These are phyloP conservation scores for Sistotremastrum niveocremeum DNA, from an alignment of 768 basidiomycete genomes.

Conservation along the genomic window DNA sequence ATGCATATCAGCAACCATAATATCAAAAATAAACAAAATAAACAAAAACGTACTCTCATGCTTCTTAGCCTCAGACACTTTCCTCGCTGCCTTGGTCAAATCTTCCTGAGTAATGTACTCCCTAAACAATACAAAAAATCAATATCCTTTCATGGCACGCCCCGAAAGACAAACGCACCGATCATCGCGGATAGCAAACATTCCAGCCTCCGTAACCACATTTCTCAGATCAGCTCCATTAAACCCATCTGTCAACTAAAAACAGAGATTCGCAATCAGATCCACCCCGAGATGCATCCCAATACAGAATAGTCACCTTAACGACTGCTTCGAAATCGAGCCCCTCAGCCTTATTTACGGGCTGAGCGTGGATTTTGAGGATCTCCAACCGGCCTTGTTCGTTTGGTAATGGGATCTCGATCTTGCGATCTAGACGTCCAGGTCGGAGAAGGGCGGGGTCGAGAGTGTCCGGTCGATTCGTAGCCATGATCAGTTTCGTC, in stretches of 20 bases:
- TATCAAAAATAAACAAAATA: background rate
- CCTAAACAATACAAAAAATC: constrained; percentile 21
- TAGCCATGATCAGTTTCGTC: constrained; percentile 99
- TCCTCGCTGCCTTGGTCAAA: constrained; percentile 88
- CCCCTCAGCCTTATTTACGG: constrained; percentile 89
- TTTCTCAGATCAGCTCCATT: constrained; percentile 96
- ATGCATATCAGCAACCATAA: background rate
- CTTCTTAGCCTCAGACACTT: constrained; percentile 94
- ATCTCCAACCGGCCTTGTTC: constrained; percentile 95
- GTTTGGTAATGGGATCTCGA: constrained; percentile 95
- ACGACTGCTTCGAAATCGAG: constrained; percentile 98
- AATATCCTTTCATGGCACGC: background rate
- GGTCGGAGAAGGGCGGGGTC: constrained; percentile 95
- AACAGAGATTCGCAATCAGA: constrained; percentile 7
- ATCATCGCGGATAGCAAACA: constrained; percentile 98
- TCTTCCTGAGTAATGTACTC: constrained; percentile 93
- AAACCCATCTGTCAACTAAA: constrained; percentile 74
- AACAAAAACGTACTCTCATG: constrained; percentile 65
- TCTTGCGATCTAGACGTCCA: constrained; percentile 92
- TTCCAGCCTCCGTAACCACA: constrained; percentile 89
- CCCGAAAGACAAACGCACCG: constrained; percentile 32
- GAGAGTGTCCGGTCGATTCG: constrained; percentile 94
- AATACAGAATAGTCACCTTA: constrained; percentile 37
- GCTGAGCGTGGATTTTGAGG: constrained; percentile 89
- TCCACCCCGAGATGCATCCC: background rate